Evolutionary conservation across 805 yeast genomes (phyloP).

Genomic region (Barnettozyma sucrosica): DNA sequence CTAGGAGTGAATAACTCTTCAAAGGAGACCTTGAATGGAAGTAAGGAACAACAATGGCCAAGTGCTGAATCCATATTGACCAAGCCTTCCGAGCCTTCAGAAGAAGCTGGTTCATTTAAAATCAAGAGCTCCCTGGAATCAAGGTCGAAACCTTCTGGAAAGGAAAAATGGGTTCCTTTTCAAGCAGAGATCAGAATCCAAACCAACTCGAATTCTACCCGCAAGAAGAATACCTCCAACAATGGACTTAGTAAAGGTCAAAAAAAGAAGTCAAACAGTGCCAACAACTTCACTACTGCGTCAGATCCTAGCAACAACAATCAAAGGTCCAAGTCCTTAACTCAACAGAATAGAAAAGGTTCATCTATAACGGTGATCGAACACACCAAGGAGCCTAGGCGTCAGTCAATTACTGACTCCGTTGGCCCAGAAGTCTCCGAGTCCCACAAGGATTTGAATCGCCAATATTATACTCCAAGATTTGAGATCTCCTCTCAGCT

Average conservation of each 20-base stretch:
- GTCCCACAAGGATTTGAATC: not conserved
- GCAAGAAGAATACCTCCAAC: slow-evolving; percentile 6
- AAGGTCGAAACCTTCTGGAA: slow-evolving; percentile 26
- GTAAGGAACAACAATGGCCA: slow-evolving; percentile 21
- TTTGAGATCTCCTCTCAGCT: not conserved
- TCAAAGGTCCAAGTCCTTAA: slow-evolving; percentile 1
- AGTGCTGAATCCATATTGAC: slow-evolving; percentile 13
- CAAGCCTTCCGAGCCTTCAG: not conserved
- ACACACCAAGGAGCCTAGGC: not conserved
- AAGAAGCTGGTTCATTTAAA: not conserved
- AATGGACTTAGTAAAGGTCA: slow-evolving; percentile 3
- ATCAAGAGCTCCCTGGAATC: not conserved
- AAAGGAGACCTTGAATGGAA: not conserved
- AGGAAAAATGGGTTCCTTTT: slow-evolving; percentile 67
- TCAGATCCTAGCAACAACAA: slow-evolving; percentile 5
- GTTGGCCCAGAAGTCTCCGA: not conserved
- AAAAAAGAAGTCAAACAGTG: slow-evolving; percentile 2
- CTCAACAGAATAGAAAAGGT: slow-evolving; percentile 4
- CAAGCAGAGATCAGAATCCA: slow-evolving; percentile 45
- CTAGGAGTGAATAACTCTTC: not conserved
- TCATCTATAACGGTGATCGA: not conserved
- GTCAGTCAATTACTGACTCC: not conserved
- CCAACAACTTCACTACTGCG: slow-evolving; percentile 1
- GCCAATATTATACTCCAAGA: not conserved
- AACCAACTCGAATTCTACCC: slow-evolving; percentile 2